Evolutionary conservation across 1,284 basidiomycete genomes (phyloP).

Genomic region (Trichosporon sp.): DNA sequence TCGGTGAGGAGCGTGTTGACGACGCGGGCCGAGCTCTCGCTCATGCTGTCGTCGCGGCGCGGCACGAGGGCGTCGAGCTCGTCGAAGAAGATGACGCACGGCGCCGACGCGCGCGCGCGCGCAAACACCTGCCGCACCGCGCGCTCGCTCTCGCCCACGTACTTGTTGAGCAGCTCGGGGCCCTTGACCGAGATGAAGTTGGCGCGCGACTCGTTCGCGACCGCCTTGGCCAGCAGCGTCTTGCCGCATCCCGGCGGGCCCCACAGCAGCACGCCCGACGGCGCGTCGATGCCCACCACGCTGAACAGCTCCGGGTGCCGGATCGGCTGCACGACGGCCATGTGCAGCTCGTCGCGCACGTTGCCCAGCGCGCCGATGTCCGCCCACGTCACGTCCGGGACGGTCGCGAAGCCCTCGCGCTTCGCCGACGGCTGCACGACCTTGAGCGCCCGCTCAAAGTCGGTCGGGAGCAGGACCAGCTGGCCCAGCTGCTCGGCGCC

Average conservation of each 20-base stretch:
- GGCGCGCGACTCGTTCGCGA: slow-evolving; percentile 87
- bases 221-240: slow-evolving; percentile 91
- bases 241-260: slow-evolving; percentile 97
- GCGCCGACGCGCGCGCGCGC: slow-evolving; percentile 95
- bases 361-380: slow-evolving; percentile 88
- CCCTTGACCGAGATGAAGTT: slow-evolving; percentile 98
- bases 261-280: slow-evolving; percentile 93
- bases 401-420: slow-evolving; percentile 94
- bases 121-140: slow-evolving; percentile 95
- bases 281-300: slow-evolving; percentile 76
- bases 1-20: slow-evolving; percentile 97
- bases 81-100: slow-evolving; percentile 99
- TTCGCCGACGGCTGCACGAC: slow-evolving; percentile 93
- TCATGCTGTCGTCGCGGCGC: slow-evolving; percentile 83
- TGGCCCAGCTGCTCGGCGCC: slow-evolving; percentile 70
- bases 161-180: slow-evolving; percentile 91
- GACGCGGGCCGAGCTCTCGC: slow-evolving; percentile 92
- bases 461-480: slow-evolving; percentile 70
- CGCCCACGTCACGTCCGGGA: slow-evolving; percentile 91
- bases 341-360: slow-evolving; percentile 85
- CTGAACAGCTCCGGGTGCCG: slow-evolving; percentile 81
- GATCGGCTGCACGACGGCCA: slow-evolving; percentile 97
- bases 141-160: slow-evolving; percentile 94
- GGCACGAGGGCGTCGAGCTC: slow-evolving; percentile 96
- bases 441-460: slow-evolving; percentile 74